Percentiles rank a stretch among this genome's conserved stretches.
phyloP scores from a whole-genome alignment of 306 rosid genomes.

The Macrotyloma uniflorum region DNA sequence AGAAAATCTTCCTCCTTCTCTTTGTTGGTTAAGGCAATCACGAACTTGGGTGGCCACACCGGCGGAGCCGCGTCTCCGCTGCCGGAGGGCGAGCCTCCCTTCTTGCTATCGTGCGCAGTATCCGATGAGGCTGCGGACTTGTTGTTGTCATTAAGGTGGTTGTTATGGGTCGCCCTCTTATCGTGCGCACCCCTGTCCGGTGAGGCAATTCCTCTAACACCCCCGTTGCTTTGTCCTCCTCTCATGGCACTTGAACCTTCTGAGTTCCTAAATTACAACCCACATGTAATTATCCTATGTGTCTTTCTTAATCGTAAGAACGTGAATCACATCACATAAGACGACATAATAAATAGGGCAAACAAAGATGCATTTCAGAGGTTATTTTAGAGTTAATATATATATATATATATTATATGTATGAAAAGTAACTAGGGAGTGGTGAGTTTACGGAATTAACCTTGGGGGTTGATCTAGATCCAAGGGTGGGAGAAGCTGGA shows the following conservation, averaged over 20 bases:
- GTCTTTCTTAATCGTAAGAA: conserved; percentile 21
- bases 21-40: conserved; percentile 88
- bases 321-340: conserved; percentile 25
- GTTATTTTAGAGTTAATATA: conserved; percentile 5
- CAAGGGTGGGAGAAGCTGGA: conserved; percentile 32
- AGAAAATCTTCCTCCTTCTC: conserved; percentile 96
- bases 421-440: conserved; percentile 33
- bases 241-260: conserved; percentile 81
- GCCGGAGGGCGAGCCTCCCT: conserved; percentile 88
- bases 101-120: conserved; percentile 93
- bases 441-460: conserved; percentile 64
- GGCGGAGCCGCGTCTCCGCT: conserved; percentile 73
- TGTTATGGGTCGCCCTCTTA: conserved; percentile 60
- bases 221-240: conserved; percentile 87
- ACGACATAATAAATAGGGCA: conserved; percentile 29
- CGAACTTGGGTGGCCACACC: conserved; percentile 95
- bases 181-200: conserved; percentile 94
- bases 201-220: conserved; percentile 73
- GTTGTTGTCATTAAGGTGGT: conserved; percentile 49
- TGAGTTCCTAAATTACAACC: conserved; percentile 64
- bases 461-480: conserved; percentile 56
- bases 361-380: conserved; percentile 17
- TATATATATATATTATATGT: not conserved
- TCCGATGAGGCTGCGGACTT: conserved; percentile 83
- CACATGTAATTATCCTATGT: conserved; percentile 31